Evolutionary conservation across 768 basidiomycete genomes (phyloP), one percentile per base, ranked within the genome.

Genomic region (Imleria badia): DNA sequence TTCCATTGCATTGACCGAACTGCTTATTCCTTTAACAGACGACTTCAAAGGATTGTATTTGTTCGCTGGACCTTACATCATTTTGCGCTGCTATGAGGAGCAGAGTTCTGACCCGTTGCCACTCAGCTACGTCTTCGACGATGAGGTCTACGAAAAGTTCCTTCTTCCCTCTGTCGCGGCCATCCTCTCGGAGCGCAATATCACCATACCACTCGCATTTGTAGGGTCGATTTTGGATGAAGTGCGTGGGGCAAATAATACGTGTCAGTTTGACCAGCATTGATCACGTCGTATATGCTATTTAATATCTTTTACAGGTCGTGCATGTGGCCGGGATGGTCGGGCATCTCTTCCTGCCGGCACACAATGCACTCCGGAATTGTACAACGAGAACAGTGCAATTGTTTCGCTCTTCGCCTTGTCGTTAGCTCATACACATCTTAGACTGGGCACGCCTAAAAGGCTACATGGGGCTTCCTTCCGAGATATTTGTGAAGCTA

Each of bases 41-140:
- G 54, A 62, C 19, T 63, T 59, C 15, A 7, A 51, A 11, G 41
- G 36, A 11, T 36, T 59, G n/a, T 59, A 51, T 30, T 34, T 63
- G 13, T 63, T 59, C n/a, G 51, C 62, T 15, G 60, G 62, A 34
- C 62, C 62, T 1, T 54, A 45, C 14, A 29, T 51, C 13, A 46
- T 63, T 41, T 39, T 60, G 38, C 57, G 56, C 7, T 62, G 61
- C 53, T 51, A 57, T 19, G 59, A 61, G 41, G 61, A 62, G 38
- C 46, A 45, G 38, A 52, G 39, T 15, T 56, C 55, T 5, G 26
- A n/a, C 19, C 59, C 55, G 7, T 45, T 61, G 17, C 60, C 55
- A 17, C 4, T 15, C 13, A 2, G n/a, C 10, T 47, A 38, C 19
- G n/a, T 60, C 13, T 1, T 2, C 2, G 49, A 54, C 9, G 51